Evolutionary conservation across 306 rosid species (phyloP).

Genomic region (Heteromeles arbutifolia): DNA sequence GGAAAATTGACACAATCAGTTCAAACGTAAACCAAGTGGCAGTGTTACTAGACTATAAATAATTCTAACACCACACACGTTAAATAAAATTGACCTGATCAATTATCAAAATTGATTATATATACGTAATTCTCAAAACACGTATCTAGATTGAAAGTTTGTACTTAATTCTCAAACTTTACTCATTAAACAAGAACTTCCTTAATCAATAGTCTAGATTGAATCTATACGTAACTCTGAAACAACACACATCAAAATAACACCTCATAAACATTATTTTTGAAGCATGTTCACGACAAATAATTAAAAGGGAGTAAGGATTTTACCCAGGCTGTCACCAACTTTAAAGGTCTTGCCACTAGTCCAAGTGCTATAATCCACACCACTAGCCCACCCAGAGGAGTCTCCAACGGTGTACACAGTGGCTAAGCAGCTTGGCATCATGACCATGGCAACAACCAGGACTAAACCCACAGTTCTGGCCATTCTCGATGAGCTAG

Average conservation of each 20-base stretch:
- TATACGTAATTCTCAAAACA: not conserved
- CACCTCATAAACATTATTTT: not conserved
- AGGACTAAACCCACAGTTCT: conserved; percentile 25
- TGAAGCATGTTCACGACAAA: not conserved
- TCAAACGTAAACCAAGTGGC: too few relatives aligned
- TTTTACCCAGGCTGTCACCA: conserved; percentile 73
- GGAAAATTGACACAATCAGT: too few relatives aligned
- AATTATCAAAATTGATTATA: not conserved
- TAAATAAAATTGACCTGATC: too few relatives aligned
- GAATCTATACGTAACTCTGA: not conserved
- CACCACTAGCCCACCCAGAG: conserved; percentile 61
- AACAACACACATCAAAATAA: not conserved
- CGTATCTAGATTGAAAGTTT: not conserved
- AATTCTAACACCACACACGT: not conserved
- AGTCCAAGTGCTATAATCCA: conserved; percentile 71
- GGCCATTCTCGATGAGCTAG: conserved; percentile 16
- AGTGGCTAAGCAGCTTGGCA: conserved; percentile 39
- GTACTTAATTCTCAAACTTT: not conserved
- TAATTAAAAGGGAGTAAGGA: not conserved
- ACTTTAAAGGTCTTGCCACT: conserved; percentile 53
- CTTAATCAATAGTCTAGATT: not conserved
- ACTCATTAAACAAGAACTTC: not conserved
- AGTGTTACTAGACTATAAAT: not conserved
- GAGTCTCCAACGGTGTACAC: conserved; percentile 70
- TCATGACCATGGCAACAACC: conserved; percentile 32